Percentiles rank a stretch among this genome's conserved stretches.
These are phyloP conservation scores for Striga asiatica DNA, from an alignment of 257 asterid genomes.

Conservation along the genomic window DNA sequence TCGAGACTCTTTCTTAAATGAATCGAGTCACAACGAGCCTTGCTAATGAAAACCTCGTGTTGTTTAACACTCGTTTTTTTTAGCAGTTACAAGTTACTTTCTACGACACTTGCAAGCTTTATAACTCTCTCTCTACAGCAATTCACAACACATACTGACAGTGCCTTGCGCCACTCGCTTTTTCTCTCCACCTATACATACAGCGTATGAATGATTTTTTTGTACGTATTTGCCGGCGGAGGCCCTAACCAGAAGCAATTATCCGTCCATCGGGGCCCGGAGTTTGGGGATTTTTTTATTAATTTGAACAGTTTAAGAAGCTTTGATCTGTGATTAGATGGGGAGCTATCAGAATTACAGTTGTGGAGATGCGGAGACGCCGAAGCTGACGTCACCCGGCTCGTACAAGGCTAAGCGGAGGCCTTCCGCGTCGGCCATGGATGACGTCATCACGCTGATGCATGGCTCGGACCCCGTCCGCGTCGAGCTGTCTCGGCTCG, in stretches of 20 bases:
- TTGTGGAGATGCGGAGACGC: slow-evolving; percentile 38
- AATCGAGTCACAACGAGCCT: too few relatives aligned
- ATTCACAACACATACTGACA: slow-evolving; percentile 13
- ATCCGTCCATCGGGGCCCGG: neutral
- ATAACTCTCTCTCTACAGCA: slow-evolving; percentile 23
- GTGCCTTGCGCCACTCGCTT: slow-evolving; percentile 11
- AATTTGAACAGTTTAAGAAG: too few relatives aligned
- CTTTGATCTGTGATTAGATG: too few relatives aligned
- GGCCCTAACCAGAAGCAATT: slow-evolving; percentile 16
- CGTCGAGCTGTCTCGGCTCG: slow-evolving; percentile 80
- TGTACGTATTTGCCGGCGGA: slow-evolving; percentile 2
- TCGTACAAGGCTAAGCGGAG: slow-evolving; percentile 45
- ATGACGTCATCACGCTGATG: slow-evolving; percentile 45
- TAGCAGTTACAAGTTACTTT: neutral
- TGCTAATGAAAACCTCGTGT: too few relatives aligned
- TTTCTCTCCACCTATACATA: slow-evolving; percentile 3
- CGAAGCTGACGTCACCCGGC: slow-evolving; percentile 33
- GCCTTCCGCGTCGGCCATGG: slow-evolving; percentile 23
- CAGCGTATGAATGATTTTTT: neutral
- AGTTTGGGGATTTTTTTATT: neutral
- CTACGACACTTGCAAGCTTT: neutral
- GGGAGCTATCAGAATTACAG: slow-evolving; percentile 24
- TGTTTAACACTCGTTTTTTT: neutral
- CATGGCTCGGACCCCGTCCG: slow-evolving; percentile 92
- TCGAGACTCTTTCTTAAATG: too few relatives aligned